Base-by-base conservation (phyloP, 2,329 filamentous ascomycete species). In the Diaporthe caulivora region DNA sequence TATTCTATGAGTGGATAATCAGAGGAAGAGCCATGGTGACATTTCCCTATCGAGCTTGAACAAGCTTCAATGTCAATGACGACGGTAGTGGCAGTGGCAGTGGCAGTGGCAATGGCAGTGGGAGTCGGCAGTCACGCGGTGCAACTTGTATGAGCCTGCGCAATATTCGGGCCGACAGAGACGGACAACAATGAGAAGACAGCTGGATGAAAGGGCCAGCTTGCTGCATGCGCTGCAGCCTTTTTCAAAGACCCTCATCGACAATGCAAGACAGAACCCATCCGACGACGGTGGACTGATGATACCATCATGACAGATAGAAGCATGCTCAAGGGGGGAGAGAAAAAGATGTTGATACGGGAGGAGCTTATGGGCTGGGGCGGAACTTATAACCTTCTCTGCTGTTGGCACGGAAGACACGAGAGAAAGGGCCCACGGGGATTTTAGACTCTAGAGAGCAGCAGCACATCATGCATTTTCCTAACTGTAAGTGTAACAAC, bases 1-100 rank as follows among this genome's bases (percentile, higher is more conserved):
- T 17, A 64, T 79, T 37, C 76, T 78, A 71, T 82, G 74, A 81
- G 54, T 47, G 10, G 31, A 53, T 13, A 15, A 26, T 15, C 18
- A 29, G 29, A 24, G 15, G 42, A 24, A 24, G 24, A 47, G 8
- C 17, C 24, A 44, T 11, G 29, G 31, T 24, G 15, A 29, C 69
- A 71, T 26, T 13, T 51, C 24, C 42, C n/a, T 18, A 17, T 21
- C 31, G 9, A 26, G n/a, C 29, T n/a, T 40, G n/a, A 40, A 40
- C 37, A 40, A 13, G 37, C 37, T 40, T 40, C 7, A 40, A 8
- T 2, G 37, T 9, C 37, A 8, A 10, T 40, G 37, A 40, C 34
- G 9, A n/a, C n/a, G n/a, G n/a, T n/a, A n/a, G n/a, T n/a, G n/a
- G n/a, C n/a, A n/a, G n/a, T n/a, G n/a, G n/a, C n/a, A n/a, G n/a